Base-by-base conservation (phyloP, 2,329 filamentous ascomycete genomes). In the Diaporthe vaccinii region DNA sequence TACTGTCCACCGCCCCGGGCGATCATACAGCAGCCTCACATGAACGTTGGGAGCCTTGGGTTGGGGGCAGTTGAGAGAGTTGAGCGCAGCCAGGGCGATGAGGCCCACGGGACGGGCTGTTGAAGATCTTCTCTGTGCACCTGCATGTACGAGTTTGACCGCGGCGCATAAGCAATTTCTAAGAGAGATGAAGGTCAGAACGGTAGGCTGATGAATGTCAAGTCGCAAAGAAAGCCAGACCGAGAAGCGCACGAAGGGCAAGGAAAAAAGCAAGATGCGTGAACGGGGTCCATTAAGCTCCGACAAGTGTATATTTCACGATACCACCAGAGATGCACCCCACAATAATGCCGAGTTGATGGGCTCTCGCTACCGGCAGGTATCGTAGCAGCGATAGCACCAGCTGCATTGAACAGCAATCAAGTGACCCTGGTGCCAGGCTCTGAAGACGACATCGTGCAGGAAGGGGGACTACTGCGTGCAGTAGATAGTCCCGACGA, bases 301-400 rank as follows among this genome's bases (percentile, higher is more conserved):
- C 31, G 65, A 69, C 41, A 41, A 22, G 49, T 69, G 49, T 69
- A 20, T 55, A 55, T 41, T 28, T 28, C 65, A 69, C 31, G 49
- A 41, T 55, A 7, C 46, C 65, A 55, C n/a, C 22, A 69, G 34
- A n/a, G 49, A 69, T 17, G 65, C 34, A 69, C 65, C 65, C 65
- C 65, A 55, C 65, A 68, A 68, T 39, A 68, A 53, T 68, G 65
- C 65, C 65, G 65, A 53, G 31, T 53, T 68, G 65, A 68, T 10
- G 65, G 65, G n/a, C 34, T 17, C n/a, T 55, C 65, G 65, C 65
- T 69, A 41, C 65, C 65, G 65, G 65, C n/a, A 69, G 49, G 49
- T 39, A 55, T 53, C 20, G 65, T 55, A 22, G 34, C 65, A 55
- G 41, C n/a, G 49, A 55, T 55, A 41, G n/a, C 22, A 36, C 49